Base-by-base conservation (phyloP, 768 basidiomycete genomes). In the Dentipellis fragilis region DNA sequence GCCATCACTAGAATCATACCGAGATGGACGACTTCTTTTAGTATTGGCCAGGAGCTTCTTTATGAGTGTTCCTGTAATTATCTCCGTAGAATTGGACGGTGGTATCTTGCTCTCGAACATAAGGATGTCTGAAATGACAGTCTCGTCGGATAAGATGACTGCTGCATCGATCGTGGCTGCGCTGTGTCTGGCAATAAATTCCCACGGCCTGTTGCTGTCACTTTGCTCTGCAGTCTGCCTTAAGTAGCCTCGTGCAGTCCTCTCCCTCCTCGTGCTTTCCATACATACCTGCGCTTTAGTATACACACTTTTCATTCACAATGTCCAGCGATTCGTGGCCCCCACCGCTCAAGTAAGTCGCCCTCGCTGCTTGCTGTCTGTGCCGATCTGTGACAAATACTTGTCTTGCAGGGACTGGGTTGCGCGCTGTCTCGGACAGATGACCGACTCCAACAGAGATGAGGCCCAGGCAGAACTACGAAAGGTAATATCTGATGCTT, bases 401-500 rank as follows among this genome's bases (percentile, higher is more conserved):
- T 19, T 8, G 9, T 56, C 53, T 16, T 64, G 14, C 67, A 98
- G 94, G 73, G 84, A 88, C 68, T 97, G 93, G 92, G 94, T 98
- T 34, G 90, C 93, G 66, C 85, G 84, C 71, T 95, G 90, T 67
- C 76, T 98, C 22, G 85, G 89, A 22, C 86, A 93, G 72, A 94
- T 95, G 77, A 89, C 89, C 16, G 87, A 93, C 60, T 71, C 78
- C 52, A 97, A 95, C 72, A 84, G 87, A 68, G 72, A 73, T 50
- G 92, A 93, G 62, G 94, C 94, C 19, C 91, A 93, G 66, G 79
- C 87, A 58, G 96, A 99, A 77, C 73, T 99, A 67, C 93, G 93
- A 81, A 81, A 89, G 84, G 88, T 93, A 80, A 96, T 99, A 71
- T 87, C 89, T 80, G 83, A 93, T 63, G 85, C 93, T 71, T 95